Base-by-base conservation (phyloP, 129 eudicot species). In the Smallanthus sonchifolius region DNA sequence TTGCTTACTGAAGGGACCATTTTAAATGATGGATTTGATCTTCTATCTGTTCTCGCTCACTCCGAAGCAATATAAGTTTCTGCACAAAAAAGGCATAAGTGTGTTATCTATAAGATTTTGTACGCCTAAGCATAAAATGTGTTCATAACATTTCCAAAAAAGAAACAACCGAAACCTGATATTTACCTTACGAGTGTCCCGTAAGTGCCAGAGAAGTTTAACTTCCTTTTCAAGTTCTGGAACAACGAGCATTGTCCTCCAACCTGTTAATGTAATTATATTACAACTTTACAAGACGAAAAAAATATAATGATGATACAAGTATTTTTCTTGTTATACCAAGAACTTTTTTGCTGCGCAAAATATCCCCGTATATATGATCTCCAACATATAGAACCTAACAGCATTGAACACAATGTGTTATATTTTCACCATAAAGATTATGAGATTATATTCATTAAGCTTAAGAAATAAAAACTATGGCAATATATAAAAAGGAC, bases 241-340 rank as follows among this genome's bases (percentile, higher is more conserved):
- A 73, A 94, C 98, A 19, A 90, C 98, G 40, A 94, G 98, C 98
- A 94, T 94, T 7, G 98, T 94, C 86, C 98, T 94, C 98, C 98
- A 94, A 56, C 98, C 98, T 94, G 79, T 62, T 80, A 79, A 74
- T 62, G 35, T 55, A 7, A 80, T 14, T 57, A 57, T 28, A 24
- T 48, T 28, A 57, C 10, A 52, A 52, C 32, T 56, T 65, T 17
- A 16, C 24, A 14, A 37, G 6, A 28, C 24, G 10, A 38, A 6
- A 66, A 45, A 60, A 51, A 32, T 10, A 55, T 76, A 54, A 63
- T 59, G 47, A 51, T 16, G 19, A 61, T 37, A 55, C n/a, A 8
- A 15, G 36, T 28, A 72, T 48, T 9, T 24, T 38, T 38, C 30
- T 38, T 17, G 70, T 66, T 79, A 64, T 90, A 94, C 99, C 99